Base-by-base conservation (phyloP, 1,284 basidiomycete genomes). In the Farysia itapuensis region DNA sequence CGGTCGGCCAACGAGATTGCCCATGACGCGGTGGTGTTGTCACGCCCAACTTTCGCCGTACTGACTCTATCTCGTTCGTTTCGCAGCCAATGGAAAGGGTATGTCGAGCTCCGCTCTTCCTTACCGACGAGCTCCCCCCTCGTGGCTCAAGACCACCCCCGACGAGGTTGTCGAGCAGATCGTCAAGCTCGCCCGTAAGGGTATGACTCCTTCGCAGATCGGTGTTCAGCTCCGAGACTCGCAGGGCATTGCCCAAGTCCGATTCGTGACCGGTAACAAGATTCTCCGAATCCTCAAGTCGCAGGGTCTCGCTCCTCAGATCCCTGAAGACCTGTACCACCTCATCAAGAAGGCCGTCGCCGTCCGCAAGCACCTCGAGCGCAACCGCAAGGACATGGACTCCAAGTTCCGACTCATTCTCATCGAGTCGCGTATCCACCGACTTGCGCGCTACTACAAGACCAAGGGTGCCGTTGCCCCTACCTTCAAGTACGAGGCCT, bases 301-400 rank as follows among this genome's bases (percentile, higher is more conserved):
- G 67, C 85, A 91, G 77, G 90, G 90, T 81, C 89, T 97, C 81
- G 93, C 88, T 79, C 93, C 93, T 77, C 84, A 87, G 81, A 91
- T 97, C 82, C 94, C 94, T 74, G 94, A 98, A 86, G 94, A 97
- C 85, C 87, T 97, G 58, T 96, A 91, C 88, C 88, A 92, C 85
- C 87, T 96, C 79, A 88, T 97, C 85, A 97, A 97, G 87, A 97
- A 97, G 86, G 94, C 94, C 79, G 93, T 97, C 78, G 84, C 89
- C 70, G 90, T 98, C 78, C 91, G 94, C 81, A 97, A 97, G 85
- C 94, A 97, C 82, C 86, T 98, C 73, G 91, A 96, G 82, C 84
- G 85, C 75, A 97, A 96, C 89, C 87, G 94, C 79, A 95, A 93
- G 81, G 94, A 64, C 52, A 60, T 64, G 58, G 91, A 82, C 78